Evolutionary conservation across 2,329 filamentous ascomycete genomes (phyloP), one percentile per base, ranked within the genome.

Genomic region (Coniochaeta sp.): DNA sequence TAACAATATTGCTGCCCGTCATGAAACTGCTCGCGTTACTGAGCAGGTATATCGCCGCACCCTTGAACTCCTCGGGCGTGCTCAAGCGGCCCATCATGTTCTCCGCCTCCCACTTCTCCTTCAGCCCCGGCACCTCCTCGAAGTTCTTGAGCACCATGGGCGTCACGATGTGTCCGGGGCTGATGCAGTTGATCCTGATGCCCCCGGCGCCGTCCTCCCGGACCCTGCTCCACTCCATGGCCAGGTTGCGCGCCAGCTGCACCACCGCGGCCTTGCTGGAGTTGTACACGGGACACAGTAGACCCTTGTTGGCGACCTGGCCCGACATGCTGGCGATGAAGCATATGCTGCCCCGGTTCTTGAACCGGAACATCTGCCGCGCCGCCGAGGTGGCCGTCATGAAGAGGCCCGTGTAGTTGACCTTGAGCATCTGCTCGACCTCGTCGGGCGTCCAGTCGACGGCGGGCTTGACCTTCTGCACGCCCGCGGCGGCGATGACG

Each of bases 121-220:
- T 72, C 40, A 80, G 73, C 38, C 87, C 85, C 0, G 89, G 89
- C 22, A 84, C 87, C 65, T 89, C 80, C 63, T 85, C 78, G 66
- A 92, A 90, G 55, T 90, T 79, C 66, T 84, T 81, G 68, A 86
- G 80, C 0, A 90, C 88, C 89, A 92, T 92, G 1, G 85, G 83
- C 1, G 86, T 89, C 6, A 86, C 74, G 62, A 89, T 88, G 64
- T 89, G 86, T 0, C 88, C 87, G 0, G 88, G 87, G 52, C 83
- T 87, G 60, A 90, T 81, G 31, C 84, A 88, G 71, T 90, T 90
- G 59, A 90, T 83, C 0, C 87, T 77, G 62, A 90, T 88, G 5
- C 83, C 83, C 62, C 86, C 76, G 1, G 66, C 70, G 16, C 73
- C 74, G 34, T 75, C 71, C 55, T 70, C 60, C 6, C 63, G 63